A percentile compares a stretch with the other conserved stretches of the same genome.
These are phyloP conservation scores for Solanum hybrid DNA, from an alignment of 305 asterid genomes.

Conservation along the genomic window DNA sequence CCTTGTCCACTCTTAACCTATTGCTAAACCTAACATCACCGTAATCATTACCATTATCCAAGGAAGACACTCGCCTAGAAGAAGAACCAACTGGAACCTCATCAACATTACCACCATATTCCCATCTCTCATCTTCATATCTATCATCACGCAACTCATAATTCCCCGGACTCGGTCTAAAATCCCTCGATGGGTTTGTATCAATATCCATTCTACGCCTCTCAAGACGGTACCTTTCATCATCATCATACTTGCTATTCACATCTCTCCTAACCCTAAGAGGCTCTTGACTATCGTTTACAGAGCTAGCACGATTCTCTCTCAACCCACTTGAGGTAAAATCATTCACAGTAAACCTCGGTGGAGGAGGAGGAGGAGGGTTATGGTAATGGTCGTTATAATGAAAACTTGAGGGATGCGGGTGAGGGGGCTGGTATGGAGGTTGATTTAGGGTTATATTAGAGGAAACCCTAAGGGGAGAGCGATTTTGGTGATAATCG, in stretches of 20 bases:
- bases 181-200: constrained; percentile 5
- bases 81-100: constrained; percentile 13
- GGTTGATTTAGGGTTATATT: not conserved
- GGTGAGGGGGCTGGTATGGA: not conserved
- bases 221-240: not conserved
- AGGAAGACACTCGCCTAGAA: constrained; percentile 6
- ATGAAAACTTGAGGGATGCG: not conserved
- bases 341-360: constrained; percentile 5
- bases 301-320: constrained; percentile 10
- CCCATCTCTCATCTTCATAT: constrained; percentile 32
- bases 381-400: not conserved
- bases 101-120: constrained; percentile 12
- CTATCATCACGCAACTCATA: constrained; percentile 24
- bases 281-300: constrained; percentile 19
- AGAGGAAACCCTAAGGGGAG: not conserved
- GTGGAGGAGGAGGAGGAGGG: constrained; percentile 13
- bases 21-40: constrained; percentile 40
- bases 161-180: constrained; percentile 17
- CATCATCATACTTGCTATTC: not conserved
- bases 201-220: constrained; percentile 2
- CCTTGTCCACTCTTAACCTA: constrained; percentile 28
- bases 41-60: constrained; percentile 18
- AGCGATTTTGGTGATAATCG: not conserved
- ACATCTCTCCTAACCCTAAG: constrained; percentile 14
- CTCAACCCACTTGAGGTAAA: not conserved